A percentile compares a stretch with the other conserved stretches of the same genome.
phyloP scores from a whole-genome alignment of 2,329 filamentous ascomycete species.

The Colletotrichum sp. region DNA sequence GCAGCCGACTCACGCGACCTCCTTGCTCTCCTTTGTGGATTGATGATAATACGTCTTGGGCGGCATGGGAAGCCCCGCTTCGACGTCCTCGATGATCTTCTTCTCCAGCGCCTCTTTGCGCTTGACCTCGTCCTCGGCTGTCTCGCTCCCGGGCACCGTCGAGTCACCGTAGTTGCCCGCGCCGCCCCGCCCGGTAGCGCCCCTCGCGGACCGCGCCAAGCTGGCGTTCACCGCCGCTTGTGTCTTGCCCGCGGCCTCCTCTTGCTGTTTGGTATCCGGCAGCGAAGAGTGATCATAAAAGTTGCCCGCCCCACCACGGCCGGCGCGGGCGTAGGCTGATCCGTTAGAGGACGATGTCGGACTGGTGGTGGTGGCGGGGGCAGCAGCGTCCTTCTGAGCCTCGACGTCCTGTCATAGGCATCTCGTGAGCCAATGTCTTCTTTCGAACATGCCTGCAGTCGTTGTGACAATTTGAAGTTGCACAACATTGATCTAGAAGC shows the following conservation, averaged over 20 bases:
- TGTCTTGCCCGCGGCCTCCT: conserved; percentile 37
- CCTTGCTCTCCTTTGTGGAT: conserved; percentile 27
- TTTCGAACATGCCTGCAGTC: not conserved
- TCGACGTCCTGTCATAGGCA: conserved; percentile 32
- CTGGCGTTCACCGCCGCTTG: conserved; percentile 38
- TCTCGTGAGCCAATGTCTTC: not conserved
- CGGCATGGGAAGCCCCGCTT: conserved; percentile 51
- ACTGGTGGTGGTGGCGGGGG: conserved; percentile 29
- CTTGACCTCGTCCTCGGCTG: conserved; percentile 31
- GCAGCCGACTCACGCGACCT: not conserved
- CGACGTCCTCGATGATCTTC: conserved; percentile 50
- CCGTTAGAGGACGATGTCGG: conserved; percentile 16
- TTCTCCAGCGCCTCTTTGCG: conserved; percentile 45
- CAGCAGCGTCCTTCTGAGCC: conserved; percentile 30
- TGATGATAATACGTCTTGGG: conserved; percentile 44
- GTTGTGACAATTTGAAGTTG: not conserved
- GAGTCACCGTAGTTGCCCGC: conserved; percentile 56
- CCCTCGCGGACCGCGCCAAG: conserved; percentile 24
- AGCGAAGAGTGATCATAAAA: conserved; percentile 47
- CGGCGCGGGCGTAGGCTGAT: conserved; percentile 43
- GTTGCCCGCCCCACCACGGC: conserved; percentile 69
- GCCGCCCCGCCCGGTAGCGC: conserved; percentile 56
- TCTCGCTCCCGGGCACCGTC: conserved; percentile 27
- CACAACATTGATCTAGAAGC: not conserved
- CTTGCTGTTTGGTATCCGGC: conserved; percentile 35